These are phyloP conservation scores for Spergularia marina DNA, from an alignment of 148 eudicot genomes.

Conservation along the genomic window DNA sequence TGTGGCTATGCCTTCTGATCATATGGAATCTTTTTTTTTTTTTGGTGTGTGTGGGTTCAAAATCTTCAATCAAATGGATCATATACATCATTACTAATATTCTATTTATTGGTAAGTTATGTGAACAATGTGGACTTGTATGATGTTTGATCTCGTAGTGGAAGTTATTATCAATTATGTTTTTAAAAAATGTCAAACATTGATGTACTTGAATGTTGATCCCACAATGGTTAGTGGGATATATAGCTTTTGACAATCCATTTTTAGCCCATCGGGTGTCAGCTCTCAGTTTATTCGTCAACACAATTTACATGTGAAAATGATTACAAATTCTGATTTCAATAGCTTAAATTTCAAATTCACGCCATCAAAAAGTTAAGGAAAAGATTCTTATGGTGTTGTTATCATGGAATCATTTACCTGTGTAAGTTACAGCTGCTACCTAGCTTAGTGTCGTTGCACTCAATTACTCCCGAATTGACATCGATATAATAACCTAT, in stretches of 20 bases:
- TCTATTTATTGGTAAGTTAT: conserved; percentile 7
- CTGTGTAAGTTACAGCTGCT: no score
- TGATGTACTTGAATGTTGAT: conserved; percentile 7
- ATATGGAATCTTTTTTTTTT: neutral
- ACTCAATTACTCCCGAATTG: no score
- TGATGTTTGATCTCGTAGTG: conserved; percentile 21
- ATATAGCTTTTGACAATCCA: neutral
- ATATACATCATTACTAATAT: conserved; percentile 15
- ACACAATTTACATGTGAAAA: no score
- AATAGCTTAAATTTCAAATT: no score
- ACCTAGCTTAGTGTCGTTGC: no score
- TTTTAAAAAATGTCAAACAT: conserved; percentile 13
- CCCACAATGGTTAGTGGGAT: conserved; percentile 31
- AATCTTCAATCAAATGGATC: neutral
- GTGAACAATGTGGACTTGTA: neutral
- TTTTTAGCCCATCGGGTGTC: neutral
- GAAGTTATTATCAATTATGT: conserved; percentile 20
- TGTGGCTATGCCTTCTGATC: neutral
- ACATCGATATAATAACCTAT: no score
- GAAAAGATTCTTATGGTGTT: no score
- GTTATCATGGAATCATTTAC: no score
- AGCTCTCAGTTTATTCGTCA: no score
- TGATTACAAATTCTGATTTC: no score
- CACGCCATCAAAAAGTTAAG: no score
- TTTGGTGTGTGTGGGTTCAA: conserved; percentile 5